These are phyloP conservation scores for Brassica incana DNA, from an alignment of 345 rosid species.

Conservation along the genomic window DNA sequence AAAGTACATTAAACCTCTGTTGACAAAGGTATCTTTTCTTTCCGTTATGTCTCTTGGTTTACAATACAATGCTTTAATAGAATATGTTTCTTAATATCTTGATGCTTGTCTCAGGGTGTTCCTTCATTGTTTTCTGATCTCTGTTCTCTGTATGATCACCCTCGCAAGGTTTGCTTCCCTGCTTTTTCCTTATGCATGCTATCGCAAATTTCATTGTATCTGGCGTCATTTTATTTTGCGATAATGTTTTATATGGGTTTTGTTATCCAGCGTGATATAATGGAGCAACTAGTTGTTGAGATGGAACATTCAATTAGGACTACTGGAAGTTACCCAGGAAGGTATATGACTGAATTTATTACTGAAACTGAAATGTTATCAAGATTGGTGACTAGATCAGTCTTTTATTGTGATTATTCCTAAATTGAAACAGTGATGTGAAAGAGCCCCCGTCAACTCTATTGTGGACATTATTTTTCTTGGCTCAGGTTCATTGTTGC, in stretches of 20 bases:
- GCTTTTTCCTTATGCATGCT: slow-evolving; percentile 20
- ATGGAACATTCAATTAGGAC: slow-evolving; percentile 77
- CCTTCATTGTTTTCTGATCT: slow-evolving; percentile 97
- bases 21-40: slow-evolving; percentile 64
- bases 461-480: slow-evolving; percentile 85
- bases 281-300: slow-evolving; percentile 80
- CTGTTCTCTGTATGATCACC: slow-evolving; percentile 82
- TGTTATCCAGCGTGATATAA: slow-evolving; percentile 70
- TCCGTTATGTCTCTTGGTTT: slow-evolving; percentile 9
- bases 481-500: slow-evolving; percentile 80
- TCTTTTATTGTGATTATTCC: slow-evolving; percentile 1
- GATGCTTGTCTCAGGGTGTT: slow-evolving; percentile 65
- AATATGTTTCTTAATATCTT: slow-evolving; percentile 26
- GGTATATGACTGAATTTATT: slow-evolving; percentile 49
- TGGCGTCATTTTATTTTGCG: slow-evolving; percentile 14
- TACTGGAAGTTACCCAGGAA: slow-evolving; percentile 71
- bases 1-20: slow-evolving; percentile 77
- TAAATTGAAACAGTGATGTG: slow-evolving; percentile 59
- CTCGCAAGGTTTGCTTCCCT: slow-evolving; percentile 67
- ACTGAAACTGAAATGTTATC: neutral
- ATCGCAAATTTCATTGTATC: neutral
- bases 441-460: slow-evolving; percentile 95
- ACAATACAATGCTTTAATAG: neutral
- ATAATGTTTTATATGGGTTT: neutral
- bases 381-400: neutral